Evolutionary conservation across 2,329 filamentous ascomycete species (phyloP), one percentile per base, ranked within the genome.

Genomic region (Aspergillus sp.): DNA sequence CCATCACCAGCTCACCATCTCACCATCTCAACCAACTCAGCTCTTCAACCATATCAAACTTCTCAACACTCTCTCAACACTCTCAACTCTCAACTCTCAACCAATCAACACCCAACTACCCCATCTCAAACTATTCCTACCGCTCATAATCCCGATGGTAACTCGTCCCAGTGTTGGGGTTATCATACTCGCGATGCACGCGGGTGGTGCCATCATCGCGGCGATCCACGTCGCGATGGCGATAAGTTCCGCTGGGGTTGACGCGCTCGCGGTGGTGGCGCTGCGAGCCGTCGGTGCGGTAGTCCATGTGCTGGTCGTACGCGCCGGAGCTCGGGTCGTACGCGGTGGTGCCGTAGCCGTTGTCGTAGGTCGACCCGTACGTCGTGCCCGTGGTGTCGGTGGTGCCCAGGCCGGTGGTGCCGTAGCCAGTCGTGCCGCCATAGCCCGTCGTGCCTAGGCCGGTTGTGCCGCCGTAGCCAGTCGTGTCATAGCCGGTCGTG

Each of bases 221-320:
- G 11, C 43, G 36, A 32, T 57, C 53, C 26, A 57, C 53, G 26
- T 57, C 53, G 10, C 53, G 48, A 35, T 55, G 53, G 29, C 52
- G 48, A 36, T 57, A 57, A 29, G 46, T 47, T 2, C 53, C 53
- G 7, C 31, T 47, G 4, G 44, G 34, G 36, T 53, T 46, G 28
- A 55, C 43, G 16, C 52, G 41, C 44, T 57, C 53, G 6, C 53
- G 52, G 27, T 57, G 53, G 34, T 55, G 50, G 25, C 52, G 40
- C 7, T 43, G 46, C 7, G 38, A 33, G 15, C 34, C 47, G 22
- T 46, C 48, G 11, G 44, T 47, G 15, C 44, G 37, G 33, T 55
- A 57, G 36, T 57, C 53, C 24, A 57, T 44, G 29, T 57, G 53
- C 29, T 57, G 53, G 32, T 57, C 53, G 15, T 57, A 57, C 12